Percentiles rank a stretch among this genome's conserved stretches.
phyloP scores from a whole-genome alignment of 2,329 filamentous ascomycete genomes.

The Plenodomus tracheiphilus region DNA sequence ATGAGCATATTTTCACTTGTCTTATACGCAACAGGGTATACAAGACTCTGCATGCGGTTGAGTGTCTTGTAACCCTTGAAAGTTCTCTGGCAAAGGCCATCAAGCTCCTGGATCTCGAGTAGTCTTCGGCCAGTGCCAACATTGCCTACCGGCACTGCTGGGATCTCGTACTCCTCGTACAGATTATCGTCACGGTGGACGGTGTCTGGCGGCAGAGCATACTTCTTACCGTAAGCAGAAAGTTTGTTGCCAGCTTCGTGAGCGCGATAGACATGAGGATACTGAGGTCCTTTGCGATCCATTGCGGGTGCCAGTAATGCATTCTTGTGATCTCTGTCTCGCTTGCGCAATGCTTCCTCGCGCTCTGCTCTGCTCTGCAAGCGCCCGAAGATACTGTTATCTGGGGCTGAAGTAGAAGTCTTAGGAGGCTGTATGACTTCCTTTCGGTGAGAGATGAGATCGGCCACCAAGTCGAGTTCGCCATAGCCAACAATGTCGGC shows the following conservation, averaged over 20 bases:
- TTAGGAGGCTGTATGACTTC: constrained; percentile 57
- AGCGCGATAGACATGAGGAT: constrained; percentile 90
- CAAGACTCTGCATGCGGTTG: constrained; percentile 97
- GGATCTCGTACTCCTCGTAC: constrained; percentile 89
- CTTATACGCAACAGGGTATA: constrained; percentile 92
- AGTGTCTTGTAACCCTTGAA: constrained; percentile 92
- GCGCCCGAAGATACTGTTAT: constrained; percentile 55
- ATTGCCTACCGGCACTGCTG: constrained; percentile 76
- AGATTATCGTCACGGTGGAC: constrained; percentile 71
- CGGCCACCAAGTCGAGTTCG: constrained; percentile 89
- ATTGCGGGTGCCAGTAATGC: constrained; percentile 71
- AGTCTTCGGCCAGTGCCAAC: constrained; percentile 74
- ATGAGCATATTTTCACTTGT: constrained; percentile 99
- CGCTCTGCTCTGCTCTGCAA: constrained; percentile 77
- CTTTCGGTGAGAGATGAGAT: constrained; percentile 77
- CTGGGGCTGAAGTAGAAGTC: constrained; percentile 35
- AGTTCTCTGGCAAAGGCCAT: constrained; percentile 85
- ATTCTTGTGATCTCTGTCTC: constrained; percentile 83
- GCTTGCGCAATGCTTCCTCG: constrained; percentile 73
- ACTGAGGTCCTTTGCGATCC: constrained; percentile 70
- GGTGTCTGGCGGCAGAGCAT: constrained; percentile 77
- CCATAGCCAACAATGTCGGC: constrained; percentile 92
- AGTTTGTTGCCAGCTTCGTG: constrained; percentile 86
- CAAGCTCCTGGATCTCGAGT: constrained; percentile 77
- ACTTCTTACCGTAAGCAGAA: constrained; percentile 77